Percentiles rank a stretch among this genome's conserved stretches.
Evolutionary conservation across 202 grass and related monocot genomes (phyloP).

Genomic region (Zizania palustris): DNA sequence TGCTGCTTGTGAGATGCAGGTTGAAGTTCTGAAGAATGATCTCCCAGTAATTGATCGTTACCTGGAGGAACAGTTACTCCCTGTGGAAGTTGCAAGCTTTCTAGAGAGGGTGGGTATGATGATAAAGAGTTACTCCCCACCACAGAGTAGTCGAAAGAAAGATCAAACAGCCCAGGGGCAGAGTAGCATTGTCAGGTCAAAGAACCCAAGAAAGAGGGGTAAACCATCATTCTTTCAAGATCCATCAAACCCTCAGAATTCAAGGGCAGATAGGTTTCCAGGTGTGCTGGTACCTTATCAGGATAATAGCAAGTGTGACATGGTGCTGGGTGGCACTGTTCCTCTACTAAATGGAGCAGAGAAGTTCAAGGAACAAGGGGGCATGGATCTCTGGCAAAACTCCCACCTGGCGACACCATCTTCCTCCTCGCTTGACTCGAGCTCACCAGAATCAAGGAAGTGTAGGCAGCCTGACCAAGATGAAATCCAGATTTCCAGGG

Average conservation of each 20-base stretch:
- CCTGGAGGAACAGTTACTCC: conserved; percentile 52
- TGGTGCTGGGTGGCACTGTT: conserved; percentile 38
- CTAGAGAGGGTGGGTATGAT: conserved; percentile 50
- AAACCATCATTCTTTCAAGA: conserved; percentile 31
- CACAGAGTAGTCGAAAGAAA: conserved; percentile 36
- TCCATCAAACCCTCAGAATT: conserved; percentile 40
- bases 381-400: conserved; percentile 35
- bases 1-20: conserved; percentile 37
- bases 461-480: background rate
- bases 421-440: conserved; percentile 45
- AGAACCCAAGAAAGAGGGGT: conserved; percentile 55
- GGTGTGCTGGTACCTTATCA: conserved; percentile 25
- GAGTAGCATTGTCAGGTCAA: conserved; percentile 20
- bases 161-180: conserved; percentile 27
- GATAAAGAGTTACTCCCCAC: conserved; percentile 53
- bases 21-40: conserved; percentile 63
- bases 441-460: conserved; percentile 37
- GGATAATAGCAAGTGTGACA: conserved; percentile 30
- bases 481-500: background rate
- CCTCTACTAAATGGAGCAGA: conserved; percentile 29
- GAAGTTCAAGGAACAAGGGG: conserved; percentile 36
- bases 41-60: conserved; percentile 56
- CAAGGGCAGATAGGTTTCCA: background rate
- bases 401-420: conserved; percentile 23
- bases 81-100: conserved; percentile 56